A percentile compares a stretch with the other conserved stretches of the same genome.
Conservation (phyloP, 1,284 basidiomycete species). For the Ustilago vetiveriae region DNA sequence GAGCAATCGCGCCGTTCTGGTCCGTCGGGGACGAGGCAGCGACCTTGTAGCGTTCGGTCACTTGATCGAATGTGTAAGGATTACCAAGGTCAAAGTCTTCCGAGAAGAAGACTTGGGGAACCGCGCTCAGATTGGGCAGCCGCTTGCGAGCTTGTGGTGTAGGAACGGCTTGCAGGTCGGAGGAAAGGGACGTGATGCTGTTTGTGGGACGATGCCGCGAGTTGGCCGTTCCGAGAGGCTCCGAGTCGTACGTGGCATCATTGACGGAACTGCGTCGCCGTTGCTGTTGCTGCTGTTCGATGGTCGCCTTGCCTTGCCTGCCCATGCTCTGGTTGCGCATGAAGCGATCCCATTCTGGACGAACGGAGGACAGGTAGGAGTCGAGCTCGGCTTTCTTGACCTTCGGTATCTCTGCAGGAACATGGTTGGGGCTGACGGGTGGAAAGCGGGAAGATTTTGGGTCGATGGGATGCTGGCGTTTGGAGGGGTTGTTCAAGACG, state of each 20-base stretch:
- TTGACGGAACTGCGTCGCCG: constrained; percentile 3
- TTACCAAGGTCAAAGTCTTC: constrained; percentile 85
- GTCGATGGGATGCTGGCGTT: constrained; percentile 60
- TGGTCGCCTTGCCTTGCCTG: constrained; percentile 43
- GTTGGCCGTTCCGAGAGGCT: constrained; percentile 18
- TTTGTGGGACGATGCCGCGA: constrained; percentile 21
- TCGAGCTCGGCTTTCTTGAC: constrained; percentile 55
- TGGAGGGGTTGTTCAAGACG: constrained; percentile 64
- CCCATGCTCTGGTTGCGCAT: constrained; percentile 59
- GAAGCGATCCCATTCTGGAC: constrained; percentile 62
- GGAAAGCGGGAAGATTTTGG: constrained; percentile 61
- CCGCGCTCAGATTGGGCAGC: constrained; percentile 73
- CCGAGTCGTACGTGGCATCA: constrained; percentile 21
- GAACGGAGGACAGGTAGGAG: constrained; percentile 54
- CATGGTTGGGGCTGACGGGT: constrained; percentile 49
- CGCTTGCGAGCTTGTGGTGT: constrained; percentile 36
- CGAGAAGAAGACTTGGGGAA: constrained; percentile 81
- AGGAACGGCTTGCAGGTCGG: constrained; percentile 36
- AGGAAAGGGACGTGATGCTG: constrained; percentile 40
- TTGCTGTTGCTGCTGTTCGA: constrained; percentile 23
- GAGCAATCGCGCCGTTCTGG: constrained; percentile 9
- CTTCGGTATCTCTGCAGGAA: constrained; percentile 54
- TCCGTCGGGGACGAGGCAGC: constrained; percentile 17
- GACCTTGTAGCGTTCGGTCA: constrained; percentile 74
- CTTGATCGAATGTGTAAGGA: constrained; percentile 80